Evolutionary conservation across 2,329 filamentous ascomycete species (phyloP), one percentile per base, ranked within the genome.

Genomic region (Pestalotiopsis sp.): DNA sequence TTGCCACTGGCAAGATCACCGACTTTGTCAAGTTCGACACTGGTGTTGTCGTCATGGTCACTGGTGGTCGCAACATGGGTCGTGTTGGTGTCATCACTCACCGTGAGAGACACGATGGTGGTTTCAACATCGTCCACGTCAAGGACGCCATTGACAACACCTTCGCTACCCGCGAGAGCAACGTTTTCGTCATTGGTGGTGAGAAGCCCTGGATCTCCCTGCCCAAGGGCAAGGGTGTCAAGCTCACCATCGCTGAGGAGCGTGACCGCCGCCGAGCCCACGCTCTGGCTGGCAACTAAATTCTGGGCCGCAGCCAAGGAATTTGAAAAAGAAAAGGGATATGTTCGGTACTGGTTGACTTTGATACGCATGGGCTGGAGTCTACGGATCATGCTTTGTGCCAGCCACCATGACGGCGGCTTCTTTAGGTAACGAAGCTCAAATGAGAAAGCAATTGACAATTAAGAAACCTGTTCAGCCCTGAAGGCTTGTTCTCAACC

Each of bases 71-170:
- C 84, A 99, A 99, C 94, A 99, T 98, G 95, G 96, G 96, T 84
- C 96, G 96, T 95, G 95, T 99, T 82, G 96, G 96, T 93, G 95
- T 98, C 85, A 97, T 99, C 89, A 98, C 96, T 80, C 95, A 99
- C 91, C 95, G 96, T 90, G 96, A 99, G 91, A 94, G 96, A 81
- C 96, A 99, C 91, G 96, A 99, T 79, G 96, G 96, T 90, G 96
- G 96, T 85, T 99, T 99, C 93, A 97, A 97, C 91, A 97, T 99
- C 81, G 95, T 99, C 85, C 95, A 98, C 90, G 92, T 99, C 87
- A 99, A 99, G 93, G 96, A 99, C 82, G 95, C 95, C 81, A 95
- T 99, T 86, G 96, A 98, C 92, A 99, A 99, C 93, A 93, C 93
- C 83, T 99, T 99, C 87, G 95, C 96, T 81, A 99, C 96, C 82